A percentile compares a stretch with the other conserved stretches of the same genome.
phyloP scores from a whole-genome alignment of 225 moss, liverwort and hornwort species.

The Marchantia paleacea region DNA sequence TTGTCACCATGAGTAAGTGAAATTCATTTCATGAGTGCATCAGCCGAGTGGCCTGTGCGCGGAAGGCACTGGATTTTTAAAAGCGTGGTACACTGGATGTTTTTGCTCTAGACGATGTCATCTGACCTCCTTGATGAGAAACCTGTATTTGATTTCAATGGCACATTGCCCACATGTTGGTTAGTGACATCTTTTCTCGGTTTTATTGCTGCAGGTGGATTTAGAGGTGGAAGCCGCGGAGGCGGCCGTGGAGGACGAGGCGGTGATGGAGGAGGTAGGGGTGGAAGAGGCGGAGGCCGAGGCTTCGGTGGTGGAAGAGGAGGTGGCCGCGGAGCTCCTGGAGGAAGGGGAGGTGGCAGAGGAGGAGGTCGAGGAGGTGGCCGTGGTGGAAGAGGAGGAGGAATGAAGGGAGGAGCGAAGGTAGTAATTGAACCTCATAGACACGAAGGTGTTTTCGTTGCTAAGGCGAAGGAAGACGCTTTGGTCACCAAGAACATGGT shows the following conservation, averaged over 20 bases:
- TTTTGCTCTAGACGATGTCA: no score
- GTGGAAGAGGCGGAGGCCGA: constrained; percentile 47
- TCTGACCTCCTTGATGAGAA: no score
- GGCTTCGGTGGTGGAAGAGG: constrained; percentile 45
- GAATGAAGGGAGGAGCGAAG: constrained; percentile 90
- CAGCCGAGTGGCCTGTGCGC: no score
- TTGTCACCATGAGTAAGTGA: no score
- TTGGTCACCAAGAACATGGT: constrained; percentile 88
- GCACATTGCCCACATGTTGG: no score
- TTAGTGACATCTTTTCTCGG: no score
- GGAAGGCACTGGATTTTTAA: no score
- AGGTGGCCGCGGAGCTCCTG: constrained; percentile 41
- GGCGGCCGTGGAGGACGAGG: constrained; percentile 41
- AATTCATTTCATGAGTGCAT: no score
- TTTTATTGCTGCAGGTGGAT: neutral
- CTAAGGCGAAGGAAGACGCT: constrained; percentile 91
- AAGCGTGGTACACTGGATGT: no score
- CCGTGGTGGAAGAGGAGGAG: constrained; percentile 62
- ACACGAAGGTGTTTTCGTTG: constrained; percentile 89
- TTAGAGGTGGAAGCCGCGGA: constrained; percentile 27
- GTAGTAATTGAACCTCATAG: constrained; percentile 89
- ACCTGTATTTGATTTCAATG: no score
- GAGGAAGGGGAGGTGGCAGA: constrained; percentile 41
- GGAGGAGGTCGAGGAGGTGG: constrained; percentile 56
- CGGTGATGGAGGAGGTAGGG: constrained; percentile 45